A percentile compares a stretch with the other conserved stretches of the same genome.
Conservation (phyloP, 768 basidiomycete species). For the Gymnopilus dilepis region DNA sequence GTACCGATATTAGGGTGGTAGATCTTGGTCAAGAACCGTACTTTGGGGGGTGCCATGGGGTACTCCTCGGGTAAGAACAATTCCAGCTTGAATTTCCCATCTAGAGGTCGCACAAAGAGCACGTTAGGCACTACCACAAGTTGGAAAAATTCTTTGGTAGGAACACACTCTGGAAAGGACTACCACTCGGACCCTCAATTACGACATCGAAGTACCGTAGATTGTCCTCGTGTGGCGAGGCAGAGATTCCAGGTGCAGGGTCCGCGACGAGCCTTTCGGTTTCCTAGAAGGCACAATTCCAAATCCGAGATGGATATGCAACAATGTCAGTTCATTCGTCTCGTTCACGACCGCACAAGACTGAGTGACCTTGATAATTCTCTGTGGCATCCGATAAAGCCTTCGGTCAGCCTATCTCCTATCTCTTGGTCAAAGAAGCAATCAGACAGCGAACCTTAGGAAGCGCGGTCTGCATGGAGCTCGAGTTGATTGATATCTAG, state of each 20-base stretch:
- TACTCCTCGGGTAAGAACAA: constrained; percentile 99
- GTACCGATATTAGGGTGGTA: constrained; percentile 99
- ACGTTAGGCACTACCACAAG: too few relatives aligned
- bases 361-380: constrained; percentile 53
- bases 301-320: neutral
- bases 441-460: constrained; percentile 49
- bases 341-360: constrained; percentile 14
- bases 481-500: neutral
- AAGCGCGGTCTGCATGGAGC: constrained; percentile 42
- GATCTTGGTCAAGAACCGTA: constrained; percentile 97
- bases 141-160: too few relatives aligned
- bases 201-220: constrained; percentile 98
- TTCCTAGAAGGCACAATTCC: constrained; percentile 74
- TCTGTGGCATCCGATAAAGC: constrained; percentile 37
- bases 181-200: constrained; percentile 92
- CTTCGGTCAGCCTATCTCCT: neutral
- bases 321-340: neutral
- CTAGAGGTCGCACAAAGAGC: constrained; percentile 48
- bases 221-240: constrained; percentile 95
- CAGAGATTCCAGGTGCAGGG: constrained; percentile 97
- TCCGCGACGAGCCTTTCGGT: constrained; percentile 96
- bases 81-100: constrained; percentile 94
- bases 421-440: neutral
- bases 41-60: constrained; percentile 99
- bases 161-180: constrained; percentile 93